Percentiles rank a stretch among this genome's conserved stretches.
Evolutionary conservation across 306 rosid genomes (phyloP).

Genomic region (Fagus crenata): DNA sequence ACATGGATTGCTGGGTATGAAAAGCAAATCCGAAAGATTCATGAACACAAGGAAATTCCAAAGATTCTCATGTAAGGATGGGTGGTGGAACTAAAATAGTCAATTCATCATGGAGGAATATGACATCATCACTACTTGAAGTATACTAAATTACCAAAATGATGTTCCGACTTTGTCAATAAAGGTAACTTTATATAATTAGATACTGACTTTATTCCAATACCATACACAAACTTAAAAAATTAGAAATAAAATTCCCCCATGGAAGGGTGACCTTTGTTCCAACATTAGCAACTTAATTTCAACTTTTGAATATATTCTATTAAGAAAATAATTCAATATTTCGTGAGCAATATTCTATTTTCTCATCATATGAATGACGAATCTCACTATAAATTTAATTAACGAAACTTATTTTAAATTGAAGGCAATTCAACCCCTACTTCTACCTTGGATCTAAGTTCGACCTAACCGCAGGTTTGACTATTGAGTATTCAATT

Average conservation of each 20-base stretch:
- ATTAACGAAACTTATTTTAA: too few species aligned
- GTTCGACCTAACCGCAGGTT: too few species aligned
- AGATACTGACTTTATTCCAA: conserved; percentile 16
- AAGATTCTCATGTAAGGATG: conserved; percentile 35
- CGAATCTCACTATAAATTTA: too few species aligned
- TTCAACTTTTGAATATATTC: not conserved
- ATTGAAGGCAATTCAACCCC: not conserved
- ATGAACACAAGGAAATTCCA: conserved; percentile 28
- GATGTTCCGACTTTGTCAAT: conserved; percentile 22
- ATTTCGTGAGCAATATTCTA: too few species aligned
- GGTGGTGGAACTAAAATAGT: conserved; percentile 30
- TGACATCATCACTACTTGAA: conserved; percentile 40
- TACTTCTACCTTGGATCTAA: too few species aligned
- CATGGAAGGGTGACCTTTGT: conserved; percentile 27
- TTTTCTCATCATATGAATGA: too few species aligned
- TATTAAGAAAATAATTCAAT: too few species aligned
- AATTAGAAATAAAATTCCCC: conserved; percentile 17
- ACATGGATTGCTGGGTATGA: conserved; percentile 12
- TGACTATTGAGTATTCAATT: too few species aligned
- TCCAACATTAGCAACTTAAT: not conserved
- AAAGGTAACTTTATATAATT: conserved; percentile 21
- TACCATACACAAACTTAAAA: not conserved
- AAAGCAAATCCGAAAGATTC: conserved; percentile 46
- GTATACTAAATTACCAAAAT: conserved; percentile 2
- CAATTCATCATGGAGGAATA: conserved; percentile 27